These are phyloP conservation scores for Podosphaera fusca DNA, from an alignment of 2,329 filamentous ascomycete species.

Conservation along the genomic window DNA sequence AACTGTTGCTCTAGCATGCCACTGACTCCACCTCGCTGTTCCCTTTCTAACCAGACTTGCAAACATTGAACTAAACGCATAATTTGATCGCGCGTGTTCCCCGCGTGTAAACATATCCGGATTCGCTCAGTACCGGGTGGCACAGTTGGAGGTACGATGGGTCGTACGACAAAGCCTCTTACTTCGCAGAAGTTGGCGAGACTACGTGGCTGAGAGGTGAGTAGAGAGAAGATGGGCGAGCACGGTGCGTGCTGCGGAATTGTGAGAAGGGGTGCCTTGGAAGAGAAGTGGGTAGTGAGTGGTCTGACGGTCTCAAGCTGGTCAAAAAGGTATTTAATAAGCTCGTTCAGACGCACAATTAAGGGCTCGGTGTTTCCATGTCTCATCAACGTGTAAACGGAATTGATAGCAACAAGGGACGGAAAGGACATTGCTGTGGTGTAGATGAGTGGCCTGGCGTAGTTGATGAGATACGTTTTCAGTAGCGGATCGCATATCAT, in stretches of 20 bases:
- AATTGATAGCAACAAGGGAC: conserved; percentile 19
- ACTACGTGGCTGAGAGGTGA: conserved; percentile 32
- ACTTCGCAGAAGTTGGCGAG: conserved; percentile 37
- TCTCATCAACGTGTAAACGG: conserved; percentile 25
- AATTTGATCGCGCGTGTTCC: conserved; percentile 34
- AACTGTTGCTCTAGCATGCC: too few relatives aligned
- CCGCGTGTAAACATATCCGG: conserved; percentile 43
- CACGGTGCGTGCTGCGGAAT: conserved; percentile 19
- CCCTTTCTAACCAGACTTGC: conserved; percentile 8
- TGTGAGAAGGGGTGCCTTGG: conserved; percentile 1
- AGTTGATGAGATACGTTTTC: conserved; percentile 11
- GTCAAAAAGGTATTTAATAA: conserved; percentile 23
- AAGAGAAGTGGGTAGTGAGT: background rate
- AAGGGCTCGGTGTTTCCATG: conserved; percentile 23
- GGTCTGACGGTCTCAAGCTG: conserved; percentile 19
- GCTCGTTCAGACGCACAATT: conserved; percentile 20
- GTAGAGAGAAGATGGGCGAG: conserved; percentile 41
- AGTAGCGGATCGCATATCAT: conserved; percentile 7
- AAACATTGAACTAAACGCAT: conserved; percentile 21
- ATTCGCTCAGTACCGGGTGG: conserved; percentile 38
- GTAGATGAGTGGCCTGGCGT: conserved; percentile 19
- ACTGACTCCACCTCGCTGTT: background rate
- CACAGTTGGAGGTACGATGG: conserved; percentile 47
- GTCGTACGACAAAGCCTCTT: conserved; percentile 33
- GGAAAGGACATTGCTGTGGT: conserved; percentile 21